Evolutionary conservation across 177 flowering plant species (phyloP).

Genomic region (Tripterygium wilfordii): DNA sequence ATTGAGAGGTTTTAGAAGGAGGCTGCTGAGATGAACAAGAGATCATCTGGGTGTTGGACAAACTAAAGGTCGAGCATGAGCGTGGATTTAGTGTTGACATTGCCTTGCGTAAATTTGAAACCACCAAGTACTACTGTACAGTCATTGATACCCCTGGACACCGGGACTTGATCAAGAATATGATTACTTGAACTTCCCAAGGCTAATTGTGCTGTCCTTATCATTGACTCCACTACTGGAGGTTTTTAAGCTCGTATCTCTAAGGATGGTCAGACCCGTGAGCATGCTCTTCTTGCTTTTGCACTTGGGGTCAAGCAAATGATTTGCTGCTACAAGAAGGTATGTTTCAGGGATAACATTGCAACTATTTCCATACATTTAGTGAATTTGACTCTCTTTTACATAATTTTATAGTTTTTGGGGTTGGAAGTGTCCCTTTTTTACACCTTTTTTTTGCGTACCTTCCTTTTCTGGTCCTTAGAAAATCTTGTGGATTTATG

Average conservation of each 20-base stretch:
- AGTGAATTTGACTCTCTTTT: too few relatives aligned
- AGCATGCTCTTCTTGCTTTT: too few relatives aligned
- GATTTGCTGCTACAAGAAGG: conserved; percentile 83
- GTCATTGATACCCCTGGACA: conserved; percentile 81
- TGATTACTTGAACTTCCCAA: conserved; percentile 79
- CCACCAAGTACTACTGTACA: too few relatives aligned
- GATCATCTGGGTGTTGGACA: conserved; percentile 84
- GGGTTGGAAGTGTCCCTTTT: too few relatives aligned
- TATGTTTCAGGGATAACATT: too few relatives aligned
- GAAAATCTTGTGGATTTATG: too few relatives aligned
- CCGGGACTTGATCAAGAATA: too few relatives aligned
- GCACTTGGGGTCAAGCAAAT: conserved; percentile 77
- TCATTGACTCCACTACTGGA: conserved; percentile 79
- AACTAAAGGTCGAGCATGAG: conserved; percentile 79
- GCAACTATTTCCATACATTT: too few relatives aligned
- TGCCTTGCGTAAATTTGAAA: conserved; percentile 75
- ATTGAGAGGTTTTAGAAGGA: conserved; percentile 83
- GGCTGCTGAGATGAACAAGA: too few relatives aligned
- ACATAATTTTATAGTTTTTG: too few relatives aligned
- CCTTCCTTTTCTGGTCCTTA: too few relatives aligned
- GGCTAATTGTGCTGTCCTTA: conserved; percentile 77
- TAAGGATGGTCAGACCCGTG: conserved; percentile 91
- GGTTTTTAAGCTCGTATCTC: conserved; percentile 71
- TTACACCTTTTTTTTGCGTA: too few relatives aligned
- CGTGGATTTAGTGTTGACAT: conserved; percentile 78